These are phyloP conservation scores for Raphanus raphanistrum DNA, from an alignment of 345 rosid genomes.

Conservation along the genomic window DNA sequence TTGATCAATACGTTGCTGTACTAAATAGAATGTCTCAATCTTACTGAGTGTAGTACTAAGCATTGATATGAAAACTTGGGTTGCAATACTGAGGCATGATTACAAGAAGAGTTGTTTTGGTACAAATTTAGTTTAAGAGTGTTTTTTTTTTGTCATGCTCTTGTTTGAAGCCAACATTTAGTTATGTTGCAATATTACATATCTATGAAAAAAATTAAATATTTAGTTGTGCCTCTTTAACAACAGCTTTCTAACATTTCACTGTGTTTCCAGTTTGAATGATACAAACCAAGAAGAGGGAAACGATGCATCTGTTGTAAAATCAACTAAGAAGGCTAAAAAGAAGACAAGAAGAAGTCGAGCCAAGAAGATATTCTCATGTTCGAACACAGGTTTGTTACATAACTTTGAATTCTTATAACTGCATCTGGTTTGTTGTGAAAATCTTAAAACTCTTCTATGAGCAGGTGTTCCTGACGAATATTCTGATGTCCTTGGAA, in stretches of 20 bases:
- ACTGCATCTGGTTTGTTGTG: neutral
- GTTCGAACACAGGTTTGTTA: conserved; percentile 46
- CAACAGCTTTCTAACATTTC: conserved; percentile 11
- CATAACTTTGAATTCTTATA: neutral
- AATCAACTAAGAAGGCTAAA: conserved; percentile 41
- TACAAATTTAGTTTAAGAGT: neutral
- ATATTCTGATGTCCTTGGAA: conserved; percentile 47
- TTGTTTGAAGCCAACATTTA: too few species aligned
- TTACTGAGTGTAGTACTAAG: neutral
- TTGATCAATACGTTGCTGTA: neutral
- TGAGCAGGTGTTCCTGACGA: conserved; percentile 52
- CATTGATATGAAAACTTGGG: neutral
- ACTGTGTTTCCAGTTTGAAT: conserved; percentile 46
- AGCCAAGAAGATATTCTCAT: conserved; percentile 37
- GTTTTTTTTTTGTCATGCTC: neutral
- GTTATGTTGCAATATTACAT: too few species aligned
- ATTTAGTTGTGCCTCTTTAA: neutral
- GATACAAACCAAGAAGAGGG: conserved; percentile 38
- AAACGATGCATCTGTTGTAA: conserved; percentile 26
- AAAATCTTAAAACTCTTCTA: neutral
- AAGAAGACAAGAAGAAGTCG: conserved; percentile 54
- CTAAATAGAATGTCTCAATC: neutral
- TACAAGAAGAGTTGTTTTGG: neutral
- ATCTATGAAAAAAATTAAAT: too few species aligned
- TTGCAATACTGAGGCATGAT: neutral